Evolutionary conservation across 1,139 yeast genomes (phyloP), one percentile per base, ranked within the genome.

Genomic region (Candida sp.): DNA sequence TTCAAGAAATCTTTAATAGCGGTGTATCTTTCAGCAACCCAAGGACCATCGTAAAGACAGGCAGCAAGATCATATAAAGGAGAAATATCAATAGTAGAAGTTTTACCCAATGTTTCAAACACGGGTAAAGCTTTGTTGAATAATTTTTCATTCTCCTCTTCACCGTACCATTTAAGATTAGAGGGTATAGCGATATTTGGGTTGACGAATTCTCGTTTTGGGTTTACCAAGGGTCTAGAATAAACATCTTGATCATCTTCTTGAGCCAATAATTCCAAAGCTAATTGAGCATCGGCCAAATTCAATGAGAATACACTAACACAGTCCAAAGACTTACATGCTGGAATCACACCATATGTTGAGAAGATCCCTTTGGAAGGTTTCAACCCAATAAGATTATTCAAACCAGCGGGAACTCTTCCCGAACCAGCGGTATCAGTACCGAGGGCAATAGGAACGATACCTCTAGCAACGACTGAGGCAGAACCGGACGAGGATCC

Each of bases 391-490:
- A 93, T 77, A 54, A 93, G 66, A 62, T 91, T 91, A 73, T 93
- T 93, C 54, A 91, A 75, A 22, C 90, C 93, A n/a, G 98, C 98
- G 22, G 99, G 99, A 27, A 93, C 98, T 58, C 98, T 78, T 39
- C 97, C 97, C 9, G 96, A 87, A 22, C 99, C 99, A n/a, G 98
- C 98, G 37, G 99, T 93, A 60, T 93, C 99, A 5, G 98, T 91
- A 40, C 98, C 98, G 53, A 93, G 73, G 3, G 97, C 75, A 42
- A 91, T 57, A 23, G 98, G 97, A 15, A 87, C 97, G 44, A 84
- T 74, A 44, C 98, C 98, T 53, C 90, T 75, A 19, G 90, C 90
- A 21, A 89, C 97, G 25, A 84, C 93, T 12, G 84, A 82, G 5
- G 96, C 95, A 21, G 96, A 87, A n/a, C 99, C 99, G 1, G 97